These are phyloP conservation scores for Botrytis elliptica DNA, from an alignment of 2,329 filamentous ascomycete genomes.

Conservation along the genomic window DNA sequence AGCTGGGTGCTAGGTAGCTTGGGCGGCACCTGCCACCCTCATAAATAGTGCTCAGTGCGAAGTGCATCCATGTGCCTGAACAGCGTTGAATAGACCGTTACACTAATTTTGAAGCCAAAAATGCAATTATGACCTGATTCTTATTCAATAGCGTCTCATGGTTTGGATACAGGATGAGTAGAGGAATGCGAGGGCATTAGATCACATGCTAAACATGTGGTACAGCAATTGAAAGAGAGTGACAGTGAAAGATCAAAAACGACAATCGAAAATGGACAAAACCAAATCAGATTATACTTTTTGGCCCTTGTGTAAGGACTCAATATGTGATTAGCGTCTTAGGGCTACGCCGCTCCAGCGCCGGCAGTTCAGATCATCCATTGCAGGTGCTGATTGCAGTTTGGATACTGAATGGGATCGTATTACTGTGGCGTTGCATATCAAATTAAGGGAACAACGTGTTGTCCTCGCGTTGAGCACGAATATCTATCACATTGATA, in stretches of 20 bases:
- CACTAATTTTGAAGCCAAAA: neutral
- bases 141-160: neutral
- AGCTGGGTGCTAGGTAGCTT: neutral
- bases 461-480: neutral
- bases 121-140: constrained; percentile 1
- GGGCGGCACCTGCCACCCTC: neutral
- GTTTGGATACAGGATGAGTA: neutral
- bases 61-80: neutral
- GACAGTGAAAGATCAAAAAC: neutral
- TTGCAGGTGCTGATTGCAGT: neutral
- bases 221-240: neutral
- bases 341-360: neutral
- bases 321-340: neutral
- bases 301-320: neutral
- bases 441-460: neutral
- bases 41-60: neutral
- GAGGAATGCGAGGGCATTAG: neutral
- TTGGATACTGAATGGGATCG: neutral
- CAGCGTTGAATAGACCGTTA: constrained; percentile 5
- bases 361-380: neutral
- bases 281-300: neutral
- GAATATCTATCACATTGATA: neutral
- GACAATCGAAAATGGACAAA: neutral
- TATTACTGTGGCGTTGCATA: neutral
- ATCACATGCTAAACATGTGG: neutral